Conservation (phyloP, 768 basidiomycete genomes). For the Lyophyllum shimeji region DNA sequence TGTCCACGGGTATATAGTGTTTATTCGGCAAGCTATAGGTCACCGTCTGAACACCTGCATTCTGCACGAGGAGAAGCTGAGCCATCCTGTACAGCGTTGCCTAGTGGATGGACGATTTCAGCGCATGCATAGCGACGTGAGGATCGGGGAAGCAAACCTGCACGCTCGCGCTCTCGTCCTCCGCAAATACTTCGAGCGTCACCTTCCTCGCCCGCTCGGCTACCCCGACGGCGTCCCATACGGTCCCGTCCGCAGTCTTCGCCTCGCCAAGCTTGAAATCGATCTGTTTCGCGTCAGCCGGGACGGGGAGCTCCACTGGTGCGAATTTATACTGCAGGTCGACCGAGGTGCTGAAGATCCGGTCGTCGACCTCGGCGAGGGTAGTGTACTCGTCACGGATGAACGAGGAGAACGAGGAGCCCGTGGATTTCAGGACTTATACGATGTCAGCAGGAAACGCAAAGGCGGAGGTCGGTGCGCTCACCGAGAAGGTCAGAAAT, state of each 20-base stretch:
- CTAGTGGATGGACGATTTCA: conserved; percentile 34
- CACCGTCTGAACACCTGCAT: conserved; percentile 56
- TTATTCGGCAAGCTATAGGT: conserved; percentile 88
- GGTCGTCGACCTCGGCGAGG: conserved; percentile 77
- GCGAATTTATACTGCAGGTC: conserved; percentile 72
- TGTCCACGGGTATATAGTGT: conserved; percentile 90
- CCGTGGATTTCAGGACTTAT: conserved; percentile 85
- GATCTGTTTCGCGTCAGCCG: conserved; percentile 52
- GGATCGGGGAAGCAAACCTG: conserved; percentile 52
- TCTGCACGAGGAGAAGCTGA: conserved; percentile 66
- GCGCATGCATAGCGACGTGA: not conserved
- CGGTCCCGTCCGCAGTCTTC: conserved; percentile 40
- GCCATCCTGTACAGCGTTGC: conserved; percentile 93
- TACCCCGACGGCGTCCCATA: conserved; percentile 58
- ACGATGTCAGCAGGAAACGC: not conserved
- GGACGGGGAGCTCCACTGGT: conserved; percentile 43
- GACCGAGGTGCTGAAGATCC: conserved; percentile 88
- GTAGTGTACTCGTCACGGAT: conserved; percentile 89
- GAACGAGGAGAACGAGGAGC: conserved; percentile 82
- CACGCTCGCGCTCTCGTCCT: conserved; percentile 88
- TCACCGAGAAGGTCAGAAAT: conserved; percentile 79
- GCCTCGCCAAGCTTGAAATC: conserved; percentile 43
- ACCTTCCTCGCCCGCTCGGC: conserved; percentile 54
- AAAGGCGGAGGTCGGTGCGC: conserved; percentile 15
- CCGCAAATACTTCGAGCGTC: conserved; percentile 81